Base-by-base conservation (phyloP, 768 basidiomycete species). In the Kwoniella sp. region DNA sequence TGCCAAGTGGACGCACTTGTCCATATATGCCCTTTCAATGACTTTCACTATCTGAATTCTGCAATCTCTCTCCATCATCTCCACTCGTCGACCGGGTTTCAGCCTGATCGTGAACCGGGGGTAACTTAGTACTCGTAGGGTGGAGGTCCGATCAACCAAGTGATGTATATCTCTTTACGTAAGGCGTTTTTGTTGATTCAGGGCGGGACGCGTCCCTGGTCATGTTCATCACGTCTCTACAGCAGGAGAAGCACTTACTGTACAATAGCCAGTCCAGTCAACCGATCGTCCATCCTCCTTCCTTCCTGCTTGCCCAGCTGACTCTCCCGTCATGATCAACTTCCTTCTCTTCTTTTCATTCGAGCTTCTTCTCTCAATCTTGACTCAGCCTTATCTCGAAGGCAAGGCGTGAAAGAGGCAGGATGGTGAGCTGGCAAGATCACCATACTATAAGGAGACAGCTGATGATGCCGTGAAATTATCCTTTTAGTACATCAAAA, bases 401-500 rank as follows among this genome's bases (percentile, higher is more conserved):
- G 17, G 40, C 40, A 6, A 44, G 33, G 33, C 33, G 7, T 33
- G 33, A 13, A 33, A 33, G 33, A 13, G 13, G 33, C 33, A 33
- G 17, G 19, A 64, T 64, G 62, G 62, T 64, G 36, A 64, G 62
- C 49, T 46, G 21, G 5, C 5, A 22, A 37, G n/a, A 21, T 7
- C 25, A n/a, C n/a, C n/a, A n/a, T n/a, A n/a, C n/a, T n/a, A n/a
- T n/a, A n/a, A n/a, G n/a, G n/a, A n/a, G n/a, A n/a, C n/a, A n/a
- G n/a, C n/a, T n/a, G n/a, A n/a, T n/a, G n/a, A n/a, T n/a, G n/a
- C n/a, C n/a, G n/a, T n/a, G n/a, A n/a, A n/a, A n/a, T n/a, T n/a
- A n/a, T n/a, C n/a, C n/a, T 26, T 3, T 27, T 48, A 75, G 78
- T 70, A 65, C 51, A 77, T 78, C 73, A 78, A 81, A 64, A 80